A percentile compares a stretch with the other conserved stretches of the same genome.
Evolutionary conservation across 2,329 filamentous ascomycete genomes (phyloP).

Genomic region (Zarea fungicola): DNA sequence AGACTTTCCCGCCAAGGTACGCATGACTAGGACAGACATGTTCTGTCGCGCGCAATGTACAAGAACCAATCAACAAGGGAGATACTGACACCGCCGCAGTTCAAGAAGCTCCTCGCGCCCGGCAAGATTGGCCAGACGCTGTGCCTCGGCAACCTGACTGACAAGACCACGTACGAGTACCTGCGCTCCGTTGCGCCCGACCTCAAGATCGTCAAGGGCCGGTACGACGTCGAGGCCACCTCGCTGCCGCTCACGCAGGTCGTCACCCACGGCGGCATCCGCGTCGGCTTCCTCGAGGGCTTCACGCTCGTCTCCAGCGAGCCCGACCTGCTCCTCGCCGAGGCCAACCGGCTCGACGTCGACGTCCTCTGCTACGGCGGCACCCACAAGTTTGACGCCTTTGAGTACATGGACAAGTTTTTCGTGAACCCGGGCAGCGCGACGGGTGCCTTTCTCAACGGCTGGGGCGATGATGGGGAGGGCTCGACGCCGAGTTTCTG

Average conservation of each 20-base stretch:
- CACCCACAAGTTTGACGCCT: conserved; percentile 64
- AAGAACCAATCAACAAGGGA: no score
- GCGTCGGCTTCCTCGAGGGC: conserved; percentile 63
- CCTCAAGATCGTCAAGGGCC: conserved; percentile 64
- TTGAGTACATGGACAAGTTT: conserved; percentile 71
- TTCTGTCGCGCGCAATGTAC: no score
- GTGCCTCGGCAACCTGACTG: conserved; percentile 75
- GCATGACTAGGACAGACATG: no score
- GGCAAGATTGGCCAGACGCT: conserved; percentile 80
- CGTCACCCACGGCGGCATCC: conserved; percentile 59
- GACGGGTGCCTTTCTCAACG: conserved; percentile 57
- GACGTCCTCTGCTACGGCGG: conserved; percentile 66
- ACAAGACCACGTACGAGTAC: conserved; percentile 76
- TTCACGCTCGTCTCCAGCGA: conserved; percentile 64
- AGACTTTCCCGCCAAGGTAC: conserved; percentile 84
- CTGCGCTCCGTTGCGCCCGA: conserved; percentile 68
- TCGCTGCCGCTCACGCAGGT: conserved; percentile 61
- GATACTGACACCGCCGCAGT: conserved; percentile 50
- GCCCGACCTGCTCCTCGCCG: conserved; percentile 60
- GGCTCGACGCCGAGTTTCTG: conserved; percentile 89
- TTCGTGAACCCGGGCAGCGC: conserved; percentile 66
- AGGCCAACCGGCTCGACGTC: conserved; percentile 63
- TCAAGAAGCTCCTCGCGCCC: conserved; percentile 78
- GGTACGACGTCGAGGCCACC: conserved; percentile 62
- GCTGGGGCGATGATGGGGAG: conserved; percentile 55